Percentiles rank a stretch among this genome's conserved stretches.
These are phyloP conservation scores for Chrysochromulina parva DNA, from an alignment of 78 protist genomes.

Conservation along the genomic window DNA sequence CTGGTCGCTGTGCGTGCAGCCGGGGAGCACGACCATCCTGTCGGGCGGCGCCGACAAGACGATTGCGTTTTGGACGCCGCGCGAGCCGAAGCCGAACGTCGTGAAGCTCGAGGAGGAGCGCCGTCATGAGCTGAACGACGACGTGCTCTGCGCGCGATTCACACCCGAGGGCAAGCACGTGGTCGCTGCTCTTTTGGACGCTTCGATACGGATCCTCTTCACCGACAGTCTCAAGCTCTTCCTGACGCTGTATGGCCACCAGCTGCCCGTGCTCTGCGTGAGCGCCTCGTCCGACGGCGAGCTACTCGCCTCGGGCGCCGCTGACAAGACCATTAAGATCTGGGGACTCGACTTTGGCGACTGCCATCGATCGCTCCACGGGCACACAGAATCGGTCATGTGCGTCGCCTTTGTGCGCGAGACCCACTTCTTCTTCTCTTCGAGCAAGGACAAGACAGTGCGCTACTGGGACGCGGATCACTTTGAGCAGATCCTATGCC, in stretches of 20 bases:
- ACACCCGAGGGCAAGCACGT: slow-evolving; percentile 27
- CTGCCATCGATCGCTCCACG: slow-evolving; percentile 69
- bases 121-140: slow-evolving; percentile 75
- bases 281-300: slow-evolving; percentile 74
- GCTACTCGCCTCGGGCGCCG: slow-evolving; percentile 86
- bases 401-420: slow-evolving; percentile 73
- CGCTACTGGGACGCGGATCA: slow-evolving; percentile 46
- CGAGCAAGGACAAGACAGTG: slow-evolving; percentile 83
- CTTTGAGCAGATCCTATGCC: slow-evolving; percentile 66
- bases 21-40: slow-evolving; percentile 67
- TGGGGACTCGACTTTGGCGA: slow-evolving; percentile 98
- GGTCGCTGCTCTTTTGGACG: slow-evolving; percentile 87
- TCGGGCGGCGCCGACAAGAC: slow-evolving; percentile 84
- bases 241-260: slow-evolving; percentile 96
- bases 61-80: background rate
- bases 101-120: slow-evolving; percentile 53
- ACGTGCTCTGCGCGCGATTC: slow-evolving; percentile 68
- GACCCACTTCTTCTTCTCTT: slow-evolving; percentile 89
- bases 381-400: slow-evolving; percentile 60
- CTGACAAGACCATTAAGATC: slow-evolving; percentile 93
- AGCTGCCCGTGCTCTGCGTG: slow-evolving; percentile 89
- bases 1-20: slow-evolving; percentile 55
- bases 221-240: slow-evolving; percentile 84
- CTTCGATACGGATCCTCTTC: slow-evolving; percentile 84
- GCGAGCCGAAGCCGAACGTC: background rate